Evolutionary conservation across 2,329 filamentous ascomycete genomes (phyloP), one percentile per base, ranked within the genome.

Genomic region (Mariannaea elegans): DNA sequence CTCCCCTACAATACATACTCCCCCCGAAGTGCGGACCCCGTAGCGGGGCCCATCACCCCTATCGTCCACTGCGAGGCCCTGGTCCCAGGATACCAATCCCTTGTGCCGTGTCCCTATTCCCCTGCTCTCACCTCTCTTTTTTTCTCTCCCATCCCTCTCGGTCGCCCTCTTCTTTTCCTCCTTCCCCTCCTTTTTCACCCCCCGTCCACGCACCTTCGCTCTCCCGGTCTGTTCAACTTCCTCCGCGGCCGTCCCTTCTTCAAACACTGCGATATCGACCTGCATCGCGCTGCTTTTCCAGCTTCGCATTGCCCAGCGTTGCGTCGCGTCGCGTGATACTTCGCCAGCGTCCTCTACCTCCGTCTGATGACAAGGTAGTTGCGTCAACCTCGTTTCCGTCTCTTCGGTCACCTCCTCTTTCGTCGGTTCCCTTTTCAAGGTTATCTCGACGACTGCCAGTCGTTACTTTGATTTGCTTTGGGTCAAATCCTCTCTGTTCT

Each of bases 401-500:
- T 59, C 59, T 64, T 58, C 60, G 61, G 61, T 65, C 38, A 27
- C n/a, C 62, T 50, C 50, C 64, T 66, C 68, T 70, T 70, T 70
- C 68, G 68, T 70, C 68, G 68, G 60, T 64, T 62, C 61, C 58
- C 61, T 66, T 62, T 51, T 13, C 23, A 60, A 27, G 68, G 65
- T 65, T 63, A 65, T 67, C 56, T 70, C 68, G 68, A 65, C 68
- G 68, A 69, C 65, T 70, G 66, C 66, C 68, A 70, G 68, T 70
- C 68, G 68, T 69, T 70, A 69, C 68, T 69, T 67, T 59, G 51
- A 66, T 66, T 63, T 69, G 55, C 63, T 67, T 60, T 48, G 54
- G 59, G 62, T 59, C 52, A 54, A 62, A 61, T 63, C 61, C 32
- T 34, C 44, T 45, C 61, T 27, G 47, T 55, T 59, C 47, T 65